Evolutionary conservation across 2,329 filamentous ascomycete species (phyloP).

Genomic region (Emmonsia crescens): DNA sequence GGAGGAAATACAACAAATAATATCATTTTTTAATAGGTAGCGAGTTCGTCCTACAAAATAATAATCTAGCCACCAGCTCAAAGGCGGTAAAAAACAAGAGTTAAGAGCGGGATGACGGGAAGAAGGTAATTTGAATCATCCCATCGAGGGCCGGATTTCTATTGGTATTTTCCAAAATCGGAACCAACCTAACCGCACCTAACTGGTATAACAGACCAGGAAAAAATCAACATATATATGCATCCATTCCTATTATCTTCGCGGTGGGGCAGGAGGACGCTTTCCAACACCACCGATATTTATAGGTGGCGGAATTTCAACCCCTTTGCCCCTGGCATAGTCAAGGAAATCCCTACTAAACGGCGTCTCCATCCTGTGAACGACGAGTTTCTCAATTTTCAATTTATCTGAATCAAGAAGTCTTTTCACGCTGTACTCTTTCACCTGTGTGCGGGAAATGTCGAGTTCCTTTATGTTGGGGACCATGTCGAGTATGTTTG

Average conservation of each 20-base stretch:
- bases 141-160: not conserved
- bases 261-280: not conserved
- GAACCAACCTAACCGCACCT: not conserved
- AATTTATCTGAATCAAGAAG: constrained; percentile 16
- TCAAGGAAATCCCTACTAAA: constrained; percentile 11
- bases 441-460: constrained; percentile 25
- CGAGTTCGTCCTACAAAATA: no score
- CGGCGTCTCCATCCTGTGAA: not conserved
- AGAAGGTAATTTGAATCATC: not conserved
- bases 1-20: no score
- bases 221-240: not conserved
- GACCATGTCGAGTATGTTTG: constrained; percentile 15
- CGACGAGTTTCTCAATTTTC: constrained; percentile 11
- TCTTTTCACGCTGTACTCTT: constrained; percentile 25
- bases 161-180: not conserved
- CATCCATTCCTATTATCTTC: not conserved
- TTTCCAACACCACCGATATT: not conserved
- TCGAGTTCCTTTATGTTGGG: constrained; percentile 24
- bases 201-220: not conserved
- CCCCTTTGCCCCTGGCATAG: constrained; percentile 9
- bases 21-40: no score
- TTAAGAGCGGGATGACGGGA: no score
- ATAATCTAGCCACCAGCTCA: no score
- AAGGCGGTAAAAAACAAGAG: no score
- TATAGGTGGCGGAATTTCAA: constrained; percentile 5